Evolutionary conservation across 306 rosid genomes (phyloP).

Genomic region (Medicago ruthenica): DNA sequence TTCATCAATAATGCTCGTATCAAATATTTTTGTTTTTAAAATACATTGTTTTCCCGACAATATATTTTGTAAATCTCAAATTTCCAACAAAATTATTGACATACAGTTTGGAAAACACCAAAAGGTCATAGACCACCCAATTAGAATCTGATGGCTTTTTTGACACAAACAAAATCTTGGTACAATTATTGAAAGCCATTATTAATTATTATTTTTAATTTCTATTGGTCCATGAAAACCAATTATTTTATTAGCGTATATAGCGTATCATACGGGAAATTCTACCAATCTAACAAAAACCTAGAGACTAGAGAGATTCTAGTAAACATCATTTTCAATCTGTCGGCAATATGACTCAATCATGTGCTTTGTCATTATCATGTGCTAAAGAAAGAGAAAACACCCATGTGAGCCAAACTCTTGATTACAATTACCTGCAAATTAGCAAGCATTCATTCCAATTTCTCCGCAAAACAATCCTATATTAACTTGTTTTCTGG

Average conservation of each 20-base stretch:
- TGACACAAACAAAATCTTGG: not conserved
- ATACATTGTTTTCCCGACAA: not conserved
- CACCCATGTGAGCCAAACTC: slow-evolving; percentile 37
- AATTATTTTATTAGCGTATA: not conserved
- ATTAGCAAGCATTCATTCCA: not conserved
- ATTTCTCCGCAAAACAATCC: not conserved
- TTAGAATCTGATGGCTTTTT: slow-evolving; percentile 5
- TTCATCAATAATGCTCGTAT: not conserved
- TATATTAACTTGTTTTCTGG: slow-evolving; percentile 11
- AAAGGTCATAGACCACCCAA: slow-evolving; percentile 15
- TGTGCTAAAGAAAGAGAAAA: not conserved
- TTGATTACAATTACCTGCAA: not conserved
- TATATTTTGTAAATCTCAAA: not conserved
- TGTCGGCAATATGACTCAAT: slow-evolving; percentile 40
- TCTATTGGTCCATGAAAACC: not conserved
- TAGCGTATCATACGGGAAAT: not conserved
- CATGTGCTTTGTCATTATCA: slow-evolving; percentile 44
- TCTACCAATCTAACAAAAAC: not conserved
- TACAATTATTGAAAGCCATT: not conserved
- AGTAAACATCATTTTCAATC: not conserved
- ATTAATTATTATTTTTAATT: no score
- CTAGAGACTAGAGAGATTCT: not conserved
- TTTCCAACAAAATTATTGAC: not conserved
- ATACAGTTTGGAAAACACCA: not conserved
- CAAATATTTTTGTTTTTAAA: no score